Evolutionary conservation across 169 alveolate species (phyloP).

Genomic region (Cryptosporidium baileyi): DNA sequence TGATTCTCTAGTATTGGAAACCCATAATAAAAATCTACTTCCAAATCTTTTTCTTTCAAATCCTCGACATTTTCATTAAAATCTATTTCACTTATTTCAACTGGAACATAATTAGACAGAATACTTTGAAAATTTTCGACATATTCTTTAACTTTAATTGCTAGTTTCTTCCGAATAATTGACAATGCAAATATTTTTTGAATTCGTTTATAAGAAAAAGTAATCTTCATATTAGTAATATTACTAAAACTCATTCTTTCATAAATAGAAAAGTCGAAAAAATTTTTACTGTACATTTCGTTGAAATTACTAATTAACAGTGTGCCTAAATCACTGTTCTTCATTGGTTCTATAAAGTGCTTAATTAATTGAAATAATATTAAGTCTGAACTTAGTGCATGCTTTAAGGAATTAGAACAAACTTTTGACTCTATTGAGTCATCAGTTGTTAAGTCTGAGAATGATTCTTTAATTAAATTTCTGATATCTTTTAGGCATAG

Average conservation of each 20-base stretch:
- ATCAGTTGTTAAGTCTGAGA: not conserved
- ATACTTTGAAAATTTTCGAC: conserved; percentile 11
- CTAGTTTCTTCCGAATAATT: not conserved
- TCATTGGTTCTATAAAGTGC: not conserved
- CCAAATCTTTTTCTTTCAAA: not conserved
- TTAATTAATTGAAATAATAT: conserved; percentile 4
- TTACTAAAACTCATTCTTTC: too few species aligned
- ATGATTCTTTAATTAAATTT: not conserved
- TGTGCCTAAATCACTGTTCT: not conserved
- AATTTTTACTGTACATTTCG: too few species aligned
- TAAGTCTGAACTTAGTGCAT: conserved; percentile 46
- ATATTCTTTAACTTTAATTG: conserved; percentile 18
- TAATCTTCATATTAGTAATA: not conserved
- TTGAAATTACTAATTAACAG: too few species aligned
- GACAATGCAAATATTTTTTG: conserved; percentile 15
- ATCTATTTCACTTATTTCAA: conserved; percentile 40
- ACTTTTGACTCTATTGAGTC: not conserved
- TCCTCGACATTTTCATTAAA: not conserved
- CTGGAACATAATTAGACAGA: conserved; percentile 13
- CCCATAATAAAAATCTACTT: conserved; percentile 9
- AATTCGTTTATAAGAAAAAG: conserved; percentile 24
- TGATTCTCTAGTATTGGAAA: conserved; percentile 49
- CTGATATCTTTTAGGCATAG: not conserved
- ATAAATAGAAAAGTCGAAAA: too few species aligned
- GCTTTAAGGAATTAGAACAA: conserved; percentile 15